These are phyloP conservation scores for Candida sp. DNA, from an alignment of 1,139 yeast genomes.

Conservation along the genomic window DNA sequence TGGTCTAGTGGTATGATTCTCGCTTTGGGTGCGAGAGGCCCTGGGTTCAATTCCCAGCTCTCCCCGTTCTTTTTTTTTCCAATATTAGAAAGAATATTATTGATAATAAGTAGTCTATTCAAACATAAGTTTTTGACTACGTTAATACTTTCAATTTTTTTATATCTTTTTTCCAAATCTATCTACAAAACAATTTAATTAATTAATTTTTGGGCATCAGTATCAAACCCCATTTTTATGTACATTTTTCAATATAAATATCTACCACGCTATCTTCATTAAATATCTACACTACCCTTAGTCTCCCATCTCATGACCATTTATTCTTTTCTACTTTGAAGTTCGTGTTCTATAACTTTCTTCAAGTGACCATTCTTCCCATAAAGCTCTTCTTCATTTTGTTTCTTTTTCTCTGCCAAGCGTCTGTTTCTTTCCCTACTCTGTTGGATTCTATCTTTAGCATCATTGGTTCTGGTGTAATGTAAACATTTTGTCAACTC, in stretches of 20 bases:
- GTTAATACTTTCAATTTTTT: too few species aligned
- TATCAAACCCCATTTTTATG: background rate
- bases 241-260: background rate
- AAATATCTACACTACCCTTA: background rate
- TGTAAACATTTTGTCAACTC: constrained; percentile 78
- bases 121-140: too few species aligned
- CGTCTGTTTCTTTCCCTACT: constrained; percentile 56
- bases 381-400: constrained; percentile 70
- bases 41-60: constrained; percentile 14
- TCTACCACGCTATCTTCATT: background rate
- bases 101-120: too few species aligned
- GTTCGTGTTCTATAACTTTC: constrained; percentile 51
- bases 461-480: constrained; percentile 67
- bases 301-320: constrained; percentile 2
- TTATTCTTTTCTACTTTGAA: constrained; percentile 12
- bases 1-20: constrained; percentile 22
- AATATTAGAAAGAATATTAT: too few species aligned
- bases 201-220: too few species aligned
- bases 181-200: too few species aligned
- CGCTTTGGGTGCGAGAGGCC: constrained; percentile 19
- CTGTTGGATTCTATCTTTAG: constrained; percentile 57
- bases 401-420: constrained; percentile 54
- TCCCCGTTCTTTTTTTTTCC: constrained; percentile 12
- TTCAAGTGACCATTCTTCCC: constrained; percentile 75
- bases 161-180: too few species aligned